These are phyloP conservation scores for Phytopythium boreale DNA, from an alignment of 352 stramenopile genomes.

Conservation along the genomic window DNA sequence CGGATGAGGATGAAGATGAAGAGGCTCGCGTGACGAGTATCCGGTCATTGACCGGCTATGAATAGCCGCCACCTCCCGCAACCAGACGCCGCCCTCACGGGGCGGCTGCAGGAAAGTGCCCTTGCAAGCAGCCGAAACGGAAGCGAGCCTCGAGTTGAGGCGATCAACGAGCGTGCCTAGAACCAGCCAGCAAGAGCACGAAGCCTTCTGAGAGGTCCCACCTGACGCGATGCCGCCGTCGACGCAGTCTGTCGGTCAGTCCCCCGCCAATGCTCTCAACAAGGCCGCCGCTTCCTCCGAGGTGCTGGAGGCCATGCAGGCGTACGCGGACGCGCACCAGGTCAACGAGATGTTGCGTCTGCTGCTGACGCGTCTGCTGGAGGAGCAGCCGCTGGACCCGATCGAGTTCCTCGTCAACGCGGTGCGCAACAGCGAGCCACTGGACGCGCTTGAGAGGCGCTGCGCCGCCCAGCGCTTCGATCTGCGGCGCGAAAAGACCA, in stretches of 20 bases:
- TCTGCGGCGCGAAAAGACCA: conserved; percentile 58
- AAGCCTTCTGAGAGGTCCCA: too few species aligned
- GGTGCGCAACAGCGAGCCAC: conserved; percentile 41
- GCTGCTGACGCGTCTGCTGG: conserved; percentile 50
- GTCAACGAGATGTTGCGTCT: conserved; percentile 63
- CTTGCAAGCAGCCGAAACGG: too few species aligned
- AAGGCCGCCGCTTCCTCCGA: conserved; percentile 20
- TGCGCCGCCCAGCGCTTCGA: conserved; percentile 47
- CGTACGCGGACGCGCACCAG: conserved; percentile 55
- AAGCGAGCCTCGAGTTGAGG: neutral
- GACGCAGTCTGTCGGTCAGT: conserved; percentile 31
- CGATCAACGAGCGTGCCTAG: too few species aligned
- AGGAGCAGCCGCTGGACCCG: conserved; percentile 62
- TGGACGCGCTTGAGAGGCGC: conserved; percentile 51
- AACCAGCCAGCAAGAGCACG: too few species aligned
- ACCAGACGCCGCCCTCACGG: too few species aligned
- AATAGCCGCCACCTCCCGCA: neutral
- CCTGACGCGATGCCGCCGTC: conserved; percentile 17
- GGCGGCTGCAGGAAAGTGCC: too few species aligned
- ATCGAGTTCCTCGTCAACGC: conserved; percentile 65
- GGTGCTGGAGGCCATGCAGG: conserved; percentile 54
- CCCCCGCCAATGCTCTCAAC: conserved; percentile 14
- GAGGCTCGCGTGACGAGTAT: neutral
- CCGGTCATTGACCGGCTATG: neutral
- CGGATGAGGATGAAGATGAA: too few species aligned